Evolutionary conservation across 129 eudicot species (phyloP), one percentile per base, ranked within the genome.

Genomic region (Escallonia herrerae): DNA sequence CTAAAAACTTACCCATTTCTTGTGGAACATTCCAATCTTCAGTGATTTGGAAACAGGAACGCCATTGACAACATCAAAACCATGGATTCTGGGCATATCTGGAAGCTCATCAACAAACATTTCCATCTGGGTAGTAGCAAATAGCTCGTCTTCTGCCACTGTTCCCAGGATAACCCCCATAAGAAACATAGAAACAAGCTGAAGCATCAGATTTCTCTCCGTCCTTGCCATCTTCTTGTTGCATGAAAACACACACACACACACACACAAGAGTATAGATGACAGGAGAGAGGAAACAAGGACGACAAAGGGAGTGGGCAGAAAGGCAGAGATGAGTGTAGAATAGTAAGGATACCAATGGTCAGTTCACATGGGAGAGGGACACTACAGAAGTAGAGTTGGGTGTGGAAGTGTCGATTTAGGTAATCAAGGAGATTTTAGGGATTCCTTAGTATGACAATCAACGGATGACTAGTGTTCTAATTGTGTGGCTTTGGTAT

Each of bases 61-160:
- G 12, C 84, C 91, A 63, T 91, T 68, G 45, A 60, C 58, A 62
- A 68, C 15, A 63, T 77, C 52, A 70, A 69, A 91, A 6, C 87
- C 97, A 58, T 64, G 68, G 77, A 88, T 74, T 72, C 79, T 84
- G 58, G 96, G 97, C 79, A 91, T 78, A 76, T 85, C 83, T 22
- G 89, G 91, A 73, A 87, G 73, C 72, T 85, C 85, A 61, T 91
- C 97, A 5, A 91, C 97, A 67, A 87, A 91, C 95, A 76, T 81
- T 67, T 75, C 70, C 81, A 91, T 40, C 67, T 66, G 40, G 15
- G 86, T 73, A 73, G 83, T 76, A 49, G 43, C 68, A 13, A 84
- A 41, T 2, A 85, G 65, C 69, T 62, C 57, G 50, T 62, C 83
- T 39, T 67, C 81, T 10, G 61, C 89, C 59, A 66, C 50, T 65